Base-by-base conservation (phyloP, 108 stramenopile species). In the Fistulifera solaris region DNA sequence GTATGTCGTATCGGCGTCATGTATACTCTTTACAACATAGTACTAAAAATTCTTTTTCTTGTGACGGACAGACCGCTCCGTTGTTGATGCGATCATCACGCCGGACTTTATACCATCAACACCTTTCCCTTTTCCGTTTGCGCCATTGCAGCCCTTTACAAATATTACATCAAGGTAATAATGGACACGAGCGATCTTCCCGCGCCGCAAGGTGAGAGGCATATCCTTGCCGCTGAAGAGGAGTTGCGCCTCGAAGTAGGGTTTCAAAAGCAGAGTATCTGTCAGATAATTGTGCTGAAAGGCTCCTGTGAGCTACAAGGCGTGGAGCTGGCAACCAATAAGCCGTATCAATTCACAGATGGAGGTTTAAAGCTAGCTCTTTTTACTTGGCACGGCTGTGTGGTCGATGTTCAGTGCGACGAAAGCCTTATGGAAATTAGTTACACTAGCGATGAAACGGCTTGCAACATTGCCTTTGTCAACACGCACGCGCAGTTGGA, bases 401-500 rank as follows among this genome's bases (percentile, higher is more conserved):
- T 81, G 10, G 31, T 92, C 13, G 90, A 92, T 58, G 68, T 72
- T 12, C 47, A 39, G 19, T 64, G 22, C 31, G 52, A 64, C 44
- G 55, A 45, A 14, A 44, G 40, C 10, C 40, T 44, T 7, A 46
- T 78, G 24, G 81, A 85, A 31, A 77, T 83, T 52, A 48, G 70
- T 26, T 83, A 83, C 49, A 71, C 63, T 0, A 19, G 19, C 6
- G 68, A 64, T 44, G 92, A 89, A 70, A 89, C 87, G 2, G 70
- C 69, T 50, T 56, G 81, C 45, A 87, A 89, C 66, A 80, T 94
- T 0, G 73, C 85, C 15, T 81, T 73, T 72, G 87, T 93, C 42
- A 93, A 93, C 60, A 89, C 91, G 6, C 92, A 94, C 68, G 87
- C 92, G 1, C 92, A 94, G 54, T 61, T 94, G 68, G 92, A 94